phyloP scores from a whole-genome alignment of 2,329 filamentous ascomycete species.

The Ophiocordyceps camponoti-floridani region DNA sequence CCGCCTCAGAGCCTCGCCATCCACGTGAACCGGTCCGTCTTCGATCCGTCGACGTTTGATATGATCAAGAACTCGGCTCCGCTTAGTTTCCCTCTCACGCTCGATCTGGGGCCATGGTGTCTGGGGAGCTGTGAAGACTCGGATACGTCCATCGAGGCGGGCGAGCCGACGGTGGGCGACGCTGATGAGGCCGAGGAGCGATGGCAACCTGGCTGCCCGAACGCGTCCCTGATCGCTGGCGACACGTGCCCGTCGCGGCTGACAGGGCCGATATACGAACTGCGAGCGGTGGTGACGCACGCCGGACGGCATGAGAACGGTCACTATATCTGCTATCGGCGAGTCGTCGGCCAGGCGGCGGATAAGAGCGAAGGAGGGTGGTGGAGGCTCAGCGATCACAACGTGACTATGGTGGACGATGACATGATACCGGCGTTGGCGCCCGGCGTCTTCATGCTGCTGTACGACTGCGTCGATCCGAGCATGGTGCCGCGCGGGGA shows the following conservation, averaged over 20 bases:
- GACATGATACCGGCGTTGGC: constrained; percentile 55
- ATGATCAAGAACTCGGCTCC: constrained; percentile 70
- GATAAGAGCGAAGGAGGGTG: constrained; percentile 25
- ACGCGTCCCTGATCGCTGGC: constrained; percentile 54
- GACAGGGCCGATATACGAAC: constrained; percentile 48
- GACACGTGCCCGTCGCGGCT: constrained; percentile 29
- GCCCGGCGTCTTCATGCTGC: constrained; percentile 81
- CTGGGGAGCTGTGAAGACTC: constrained; percentile 37
- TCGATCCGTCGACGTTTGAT: constrained; percentile 64
- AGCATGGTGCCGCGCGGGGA: constrained; percentile 23
- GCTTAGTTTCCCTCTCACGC: constrained; percentile 54
- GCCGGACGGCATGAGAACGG: constrained; percentile 86
- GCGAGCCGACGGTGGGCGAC: not conserved
- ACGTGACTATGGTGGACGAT: constrained; percentile 58
- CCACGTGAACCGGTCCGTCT: constrained; percentile 83
- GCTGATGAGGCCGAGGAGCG: constrained; percentile 29
- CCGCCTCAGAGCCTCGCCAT: constrained; percentile 66
- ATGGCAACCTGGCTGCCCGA: constrained; percentile 49
- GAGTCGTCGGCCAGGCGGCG: constrained; percentile 23
- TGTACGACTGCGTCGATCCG: constrained; percentile 63
- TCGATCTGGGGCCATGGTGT: constrained; percentile 77
- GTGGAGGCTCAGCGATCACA: constrained; percentile 87
- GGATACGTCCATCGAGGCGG: not conserved
- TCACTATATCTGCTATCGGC: constrained; percentile 84
- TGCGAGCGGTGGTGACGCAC: constrained; percentile 75